Conservation (phyloP, 108 stramenopile genomes). For the Tribonema minus region DNA sequence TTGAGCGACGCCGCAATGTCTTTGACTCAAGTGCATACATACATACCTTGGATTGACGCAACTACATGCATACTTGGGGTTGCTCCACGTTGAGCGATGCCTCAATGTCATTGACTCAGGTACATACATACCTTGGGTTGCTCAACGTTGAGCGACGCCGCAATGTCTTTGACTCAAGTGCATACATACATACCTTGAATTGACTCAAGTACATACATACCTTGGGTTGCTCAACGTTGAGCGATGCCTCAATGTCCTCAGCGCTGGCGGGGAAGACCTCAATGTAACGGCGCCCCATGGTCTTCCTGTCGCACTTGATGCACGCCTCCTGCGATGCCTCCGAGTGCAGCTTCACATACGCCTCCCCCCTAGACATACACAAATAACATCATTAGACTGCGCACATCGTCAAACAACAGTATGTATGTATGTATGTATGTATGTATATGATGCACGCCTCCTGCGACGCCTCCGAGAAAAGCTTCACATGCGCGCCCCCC, state of each 20-base stretch:
- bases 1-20: no score
- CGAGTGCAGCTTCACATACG: slow-evolving; percentile 22
- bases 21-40: no score
- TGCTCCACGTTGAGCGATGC: not conserved
- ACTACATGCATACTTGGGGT: not conserved
- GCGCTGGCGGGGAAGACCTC: slow-evolving; percentile 20
- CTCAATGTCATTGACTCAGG: no score
- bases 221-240: slow-evolving; percentile 6
- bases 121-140: not conserved
- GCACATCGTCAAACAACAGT: not conserved
- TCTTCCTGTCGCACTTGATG: slow-evolving; percentile 13
- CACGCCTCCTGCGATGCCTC: slow-evolving; percentile 10
- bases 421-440: no score
- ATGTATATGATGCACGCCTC: not conserved
- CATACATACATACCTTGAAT: not conserved
- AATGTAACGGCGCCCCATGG: slow-evolving; percentile 32
- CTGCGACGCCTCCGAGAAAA: not conserved
- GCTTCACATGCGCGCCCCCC: not conserved
- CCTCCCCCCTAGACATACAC: slow-evolving; percentile 20
- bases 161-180: not conserved
- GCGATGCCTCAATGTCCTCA: slow-evolving; percentile 10
- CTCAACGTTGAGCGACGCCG: not conserved
- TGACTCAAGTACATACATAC: not conserved
- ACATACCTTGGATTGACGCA: no score
- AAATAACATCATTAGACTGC: not conserved